Evolutionary conservation across 2,329 filamentous ascomycete species (phyloP).

Genomic region (Penicillium digitatum): DNA sequence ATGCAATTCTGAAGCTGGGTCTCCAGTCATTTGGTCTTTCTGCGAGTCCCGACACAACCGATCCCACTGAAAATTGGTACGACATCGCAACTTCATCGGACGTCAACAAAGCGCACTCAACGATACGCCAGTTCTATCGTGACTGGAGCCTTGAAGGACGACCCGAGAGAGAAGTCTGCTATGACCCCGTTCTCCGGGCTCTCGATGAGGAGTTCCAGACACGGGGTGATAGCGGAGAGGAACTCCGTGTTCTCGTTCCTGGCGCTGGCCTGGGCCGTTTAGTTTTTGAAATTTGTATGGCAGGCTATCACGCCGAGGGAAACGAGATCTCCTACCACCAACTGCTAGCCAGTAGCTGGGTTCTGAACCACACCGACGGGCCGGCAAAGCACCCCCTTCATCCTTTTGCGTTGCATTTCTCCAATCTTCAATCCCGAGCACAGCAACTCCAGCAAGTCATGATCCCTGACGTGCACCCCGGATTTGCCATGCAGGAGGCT

Average conservation of each 20-base stretch:
- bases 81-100: slow-evolving; percentile 68
- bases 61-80: slow-evolving; percentile 58
- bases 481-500: slow-evolving; percentile 48
- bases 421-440: slow-evolving; percentile 69
- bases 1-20: slow-evolving; percentile 68
- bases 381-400: slow-evolving; percentile 67
- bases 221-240: slow-evolving; percentile 33
- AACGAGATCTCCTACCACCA: slow-evolving; percentile 98
- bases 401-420: slow-evolving; percentile 84
- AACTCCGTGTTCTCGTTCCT: slow-evolving; percentile 71
- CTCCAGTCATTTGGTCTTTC: slow-evolving; percentile 63
- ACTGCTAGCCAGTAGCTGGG: slow-evolving; percentile 72
- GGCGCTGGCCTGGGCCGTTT: slow-evolving; percentile 85
- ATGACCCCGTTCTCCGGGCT: slow-evolving; percentile 66
- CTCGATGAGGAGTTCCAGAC: slow-evolving; percentile 51
- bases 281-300: slow-evolving; percentile 76
- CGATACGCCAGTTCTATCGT: slow-evolving; percentile 86
- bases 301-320: slow-evolving; percentile 73
- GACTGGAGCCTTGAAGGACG: slow-evolving; percentile 84
- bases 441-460: slow-evolving; percentile 71
- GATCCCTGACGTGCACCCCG: slow-evolving; percentile 78
- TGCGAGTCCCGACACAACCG: slow-evolving; percentile 33
- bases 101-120: slow-evolving; percentile 87
- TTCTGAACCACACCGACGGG: slow-evolving; percentile 51
- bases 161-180: slow-evolving; percentile 70